Evolutionary conservation across 768 basidiomycete genomes (phyloP), one percentile per base, ranked within the genome.

Genomic region (Russula foetens): DNA sequence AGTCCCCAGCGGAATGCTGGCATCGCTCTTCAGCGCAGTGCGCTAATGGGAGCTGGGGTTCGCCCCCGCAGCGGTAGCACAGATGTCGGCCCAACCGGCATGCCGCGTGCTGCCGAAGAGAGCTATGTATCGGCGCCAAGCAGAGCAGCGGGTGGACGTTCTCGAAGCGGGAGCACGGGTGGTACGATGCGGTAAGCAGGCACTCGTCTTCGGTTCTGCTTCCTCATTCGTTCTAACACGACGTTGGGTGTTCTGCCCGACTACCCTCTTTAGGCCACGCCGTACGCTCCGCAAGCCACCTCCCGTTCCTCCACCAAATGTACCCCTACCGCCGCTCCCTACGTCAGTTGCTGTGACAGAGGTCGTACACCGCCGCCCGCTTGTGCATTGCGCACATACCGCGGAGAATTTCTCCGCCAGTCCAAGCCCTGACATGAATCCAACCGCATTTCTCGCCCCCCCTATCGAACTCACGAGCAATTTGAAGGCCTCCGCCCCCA

Each of bases 1-100:
- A 81, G 83, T 0, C 81, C 84, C 1, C 66, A 75, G 15, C 77
- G 83, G 38, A 78, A 72, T 1, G 83, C 80, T 0, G 75, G 76
- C 24, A 74, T 74, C 29, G 83, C 84, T 0, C 63, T 77, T n/a
- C 78, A 79, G 46, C 70, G 83, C 26, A 82, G 79, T 60, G 72
- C 74, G 50, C 78, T 79, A 51, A 74, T 63, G 45, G 78, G 29
- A 47, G 73, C 67, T 17, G 39, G 24, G 19, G 41, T 17, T n/a
- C 65, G 65, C 5, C 35, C 31, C 4, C 65, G 53, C 44, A 60
- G 63, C 35, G 65, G 65, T 28, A 64, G 63, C 41, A 45, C 48
- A 19, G 62, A 63, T 21, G 38, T 45, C 8, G 48, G 19, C 33
- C 39, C 53, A 15, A 29, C 29, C 6, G 52, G 38, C 15, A 1